These are phyloP conservation scores for Calendula officinalis DNA, from an alignment of 129 eudicot genomes.

Conservation along the genomic window DNA sequence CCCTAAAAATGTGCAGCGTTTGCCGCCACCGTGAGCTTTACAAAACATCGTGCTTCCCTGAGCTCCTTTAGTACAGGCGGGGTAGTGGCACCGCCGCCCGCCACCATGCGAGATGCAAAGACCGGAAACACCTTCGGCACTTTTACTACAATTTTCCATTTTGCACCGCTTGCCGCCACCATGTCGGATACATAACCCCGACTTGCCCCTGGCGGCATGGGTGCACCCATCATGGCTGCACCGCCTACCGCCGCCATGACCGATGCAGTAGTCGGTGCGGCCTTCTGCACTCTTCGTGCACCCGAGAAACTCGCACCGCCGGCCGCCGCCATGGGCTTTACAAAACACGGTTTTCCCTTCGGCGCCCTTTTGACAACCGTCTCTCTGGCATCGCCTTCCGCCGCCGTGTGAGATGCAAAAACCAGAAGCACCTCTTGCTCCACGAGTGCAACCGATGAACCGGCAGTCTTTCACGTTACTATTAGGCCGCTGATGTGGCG, in stretches of 20 bases:
- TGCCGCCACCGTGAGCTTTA: constrained; percentile 94
- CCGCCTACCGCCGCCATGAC: constrained; percentile 86
- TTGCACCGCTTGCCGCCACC: constrained; percentile 94
- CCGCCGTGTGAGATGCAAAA: constrained; percentile 93
- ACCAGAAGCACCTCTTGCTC: constrained; percentile 93
- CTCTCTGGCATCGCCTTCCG: constrained; percentile 72
- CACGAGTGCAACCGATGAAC: constrained; percentile 62
- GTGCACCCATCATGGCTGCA: constrained; percentile 69
- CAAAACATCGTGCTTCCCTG: constrained; percentile 92
- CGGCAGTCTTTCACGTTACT: constrained; percentile 50
- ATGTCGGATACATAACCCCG: constrained; percentile 83
- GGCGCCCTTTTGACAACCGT: constrained; percentile 80
- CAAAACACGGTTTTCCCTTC: constrained; percentile 85
- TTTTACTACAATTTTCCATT: constrained; percentile 56
- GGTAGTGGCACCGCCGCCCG: constrained; percentile 68
- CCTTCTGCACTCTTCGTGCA: constrained; percentile 95
- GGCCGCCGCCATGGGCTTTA: constrained; percentile 93
- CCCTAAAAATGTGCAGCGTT: constrained; percentile 66
- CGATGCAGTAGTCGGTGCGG: constrained; percentile 74
- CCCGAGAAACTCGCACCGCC: constrained; percentile 72
- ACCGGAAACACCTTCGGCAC: constrained; percentile 75
- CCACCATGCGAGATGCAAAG: constrained; percentile 92
- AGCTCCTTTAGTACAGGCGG: constrained; percentile 72
- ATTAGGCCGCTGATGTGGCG: constrained; percentile 35
- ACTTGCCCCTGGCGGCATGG: constrained; percentile 83